Percentiles rank a stretch among this genome's conserved stretches.
These are phyloP conservation scores for Nyssa sinensis DNA, from an alignment of 148 eudicot genomes.

Conservation along the genomic window DNA sequence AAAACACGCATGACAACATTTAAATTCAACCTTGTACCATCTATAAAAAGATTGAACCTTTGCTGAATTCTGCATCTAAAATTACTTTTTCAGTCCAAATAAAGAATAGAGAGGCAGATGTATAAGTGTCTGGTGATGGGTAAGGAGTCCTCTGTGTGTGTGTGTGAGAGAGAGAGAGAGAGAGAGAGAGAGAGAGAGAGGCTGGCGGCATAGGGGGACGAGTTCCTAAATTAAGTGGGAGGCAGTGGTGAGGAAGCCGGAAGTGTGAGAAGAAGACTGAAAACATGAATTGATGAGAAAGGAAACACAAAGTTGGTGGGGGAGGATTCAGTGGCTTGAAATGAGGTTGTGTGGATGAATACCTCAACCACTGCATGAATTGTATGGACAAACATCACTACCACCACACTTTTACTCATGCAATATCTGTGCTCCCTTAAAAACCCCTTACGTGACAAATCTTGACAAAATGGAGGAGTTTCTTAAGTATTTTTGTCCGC, in stretches of 20 bases:
- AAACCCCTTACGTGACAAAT: not conserved
- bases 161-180: too few species aligned
- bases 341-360: constrained; percentile 2
- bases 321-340: constrained; percentile 9
- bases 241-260: not conserved
- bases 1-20: too few species aligned
- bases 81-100: too few species aligned
- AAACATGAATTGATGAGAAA: not conserved
- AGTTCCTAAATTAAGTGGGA: not conserved
- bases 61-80: too few species aligned
- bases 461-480: not conserved
- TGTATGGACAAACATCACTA: not conserved
- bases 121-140: too few species aligned
- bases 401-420: constrained; percentile 2
- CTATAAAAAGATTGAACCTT: too few species aligned
- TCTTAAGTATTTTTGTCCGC: not conserved
- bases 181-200: too few species aligned
- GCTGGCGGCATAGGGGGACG: not conserved
- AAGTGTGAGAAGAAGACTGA: not conserved
- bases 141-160: too few species aligned
- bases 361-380: not conserved
- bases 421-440: constrained; percentile 4
- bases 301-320: not conserved
- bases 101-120: too few species aligned
- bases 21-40: too few species aligned